Percentiles rank a stretch among this genome's conserved stretches.
These are phyloP conservation scores for Volvariella volvacea DNA, from an alignment of 1,284 basidiomycete genomes.

Conservation along the genomic window DNA sequence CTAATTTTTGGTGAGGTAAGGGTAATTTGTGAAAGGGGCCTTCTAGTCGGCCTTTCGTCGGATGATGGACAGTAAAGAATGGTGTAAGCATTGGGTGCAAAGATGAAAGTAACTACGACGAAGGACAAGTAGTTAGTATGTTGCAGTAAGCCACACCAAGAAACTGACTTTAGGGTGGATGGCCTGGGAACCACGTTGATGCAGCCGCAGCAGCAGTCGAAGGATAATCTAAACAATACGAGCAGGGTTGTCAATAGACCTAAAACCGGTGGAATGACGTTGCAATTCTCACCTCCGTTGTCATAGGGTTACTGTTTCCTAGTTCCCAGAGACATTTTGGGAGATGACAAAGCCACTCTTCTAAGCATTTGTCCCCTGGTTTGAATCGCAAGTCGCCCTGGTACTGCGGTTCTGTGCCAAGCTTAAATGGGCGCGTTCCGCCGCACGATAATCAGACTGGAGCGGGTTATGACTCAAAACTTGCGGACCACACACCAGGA, in stretches of 20 bases:
- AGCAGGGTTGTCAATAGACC: not conserved
- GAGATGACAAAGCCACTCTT: conserved; percentile 62
- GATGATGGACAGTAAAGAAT: conserved; percentile 72
- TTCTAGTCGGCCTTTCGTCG: conserved; percentile 55
- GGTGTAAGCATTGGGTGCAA: conserved; percentile 61
- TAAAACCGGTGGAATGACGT: not conserved
- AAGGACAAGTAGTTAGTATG: conserved; percentile 5
- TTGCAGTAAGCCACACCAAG: not conserved
- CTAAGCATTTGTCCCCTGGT: conserved; percentile 32
- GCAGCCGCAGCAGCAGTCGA: conserved; percentile 53
- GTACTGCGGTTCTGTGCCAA: conserved; percentile 56
- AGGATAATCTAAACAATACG: conserved; percentile 47
- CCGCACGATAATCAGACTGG: no score
- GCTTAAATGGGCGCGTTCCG: conserved; percentile 31
- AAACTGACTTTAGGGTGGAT: conserved; percentile 35
- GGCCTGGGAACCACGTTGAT: conserved; percentile 47
- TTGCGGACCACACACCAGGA: conserved; percentile 45
- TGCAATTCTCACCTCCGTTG: conserved; percentile 45
- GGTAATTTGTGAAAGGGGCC: conserved; percentile 74
- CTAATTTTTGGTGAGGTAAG: conserved; percentile 24
- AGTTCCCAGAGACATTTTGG: conserved; percentile 83
- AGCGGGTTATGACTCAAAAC: no score
- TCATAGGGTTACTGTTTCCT: conserved; percentile 45
- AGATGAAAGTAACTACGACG: conserved; percentile 17
- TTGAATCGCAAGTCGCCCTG: conserved; percentile 39